Conservation (phyloP, 2,329 filamentous ascomycete genomes). For the Venturia carpophila region DNA sequence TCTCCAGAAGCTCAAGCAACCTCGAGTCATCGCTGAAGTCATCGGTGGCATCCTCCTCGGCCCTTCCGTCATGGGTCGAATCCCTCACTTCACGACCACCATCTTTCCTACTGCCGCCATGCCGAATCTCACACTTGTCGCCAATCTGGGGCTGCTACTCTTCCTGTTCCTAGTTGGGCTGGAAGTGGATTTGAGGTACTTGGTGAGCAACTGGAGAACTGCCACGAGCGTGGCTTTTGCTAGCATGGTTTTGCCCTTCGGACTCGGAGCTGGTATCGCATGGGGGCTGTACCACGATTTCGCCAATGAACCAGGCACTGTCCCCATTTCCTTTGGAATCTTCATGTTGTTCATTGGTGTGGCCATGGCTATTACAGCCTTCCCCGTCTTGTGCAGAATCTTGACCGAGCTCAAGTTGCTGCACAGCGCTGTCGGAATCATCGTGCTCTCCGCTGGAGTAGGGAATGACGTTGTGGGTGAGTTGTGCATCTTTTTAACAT, state of each 20-base stretch:
- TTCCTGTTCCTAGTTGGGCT: conserved; percentile 84
- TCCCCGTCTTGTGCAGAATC: conserved; percentile 90
- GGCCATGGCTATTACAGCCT: conserved; percentile 83
- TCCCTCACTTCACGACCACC: conserved; percentile 65
- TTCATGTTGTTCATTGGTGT: conserved; percentile 81
- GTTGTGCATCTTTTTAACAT: conserved; percentile 21
- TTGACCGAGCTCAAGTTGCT: conserved; percentile 85
- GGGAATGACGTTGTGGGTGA: conserved; percentile 75
- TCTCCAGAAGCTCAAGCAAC: conserved; percentile 67
- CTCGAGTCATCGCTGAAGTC: conserved; percentile 76
- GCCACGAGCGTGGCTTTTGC: conserved; percentile 69
- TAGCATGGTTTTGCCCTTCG: conserved; percentile 78
- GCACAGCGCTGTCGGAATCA: conserved; percentile 73
- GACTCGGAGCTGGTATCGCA: conserved; percentile 69
- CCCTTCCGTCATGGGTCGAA: conserved; percentile 79
- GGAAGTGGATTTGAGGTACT: conserved; percentile 73
- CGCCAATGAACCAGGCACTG: conserved; percentile 45
- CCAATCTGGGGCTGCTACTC: conserved; percentile 74
- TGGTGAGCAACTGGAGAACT: conserved; percentile 71
- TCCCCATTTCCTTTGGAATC: conserved; percentile 53
- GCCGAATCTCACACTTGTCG: conserved; percentile 66
- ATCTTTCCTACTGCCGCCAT: conserved; percentile 75
- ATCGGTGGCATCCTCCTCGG: conserved; percentile 79
- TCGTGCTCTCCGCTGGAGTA: conserved; percentile 82
- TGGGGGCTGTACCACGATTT: conserved; percentile 76